A percentile compares a stretch with the other conserved stretches of the same genome.
These are phyloP conservation scores for Discostella stelligeroides DNA, from an alignment of 108 stramenopile species.

Conservation along the genomic window DNA sequence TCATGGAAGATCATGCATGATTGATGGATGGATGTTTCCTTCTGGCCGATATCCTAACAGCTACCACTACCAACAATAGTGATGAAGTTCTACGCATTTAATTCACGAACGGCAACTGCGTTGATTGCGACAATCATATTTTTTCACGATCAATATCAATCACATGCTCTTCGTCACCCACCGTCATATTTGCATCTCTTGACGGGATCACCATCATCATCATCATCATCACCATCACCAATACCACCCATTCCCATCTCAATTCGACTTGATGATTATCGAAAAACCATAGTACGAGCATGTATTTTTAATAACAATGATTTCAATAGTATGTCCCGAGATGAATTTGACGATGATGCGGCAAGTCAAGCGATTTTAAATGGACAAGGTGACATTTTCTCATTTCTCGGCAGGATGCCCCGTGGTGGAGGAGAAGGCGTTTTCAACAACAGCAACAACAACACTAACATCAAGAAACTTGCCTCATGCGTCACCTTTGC, in stretches of 20 bases:
- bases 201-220: neutral
- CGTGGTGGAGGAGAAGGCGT: neutral
- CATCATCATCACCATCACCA: neutral
- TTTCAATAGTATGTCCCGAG: neutral
- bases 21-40: neutral
- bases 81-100: no score
- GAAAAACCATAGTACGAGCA: neutral
- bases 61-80: no score
- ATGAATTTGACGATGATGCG: constrained; percentile 15
- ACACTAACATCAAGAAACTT: neutral
- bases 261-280: no score
- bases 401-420: neutral
- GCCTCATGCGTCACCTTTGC: neutral
- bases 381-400: constrained; percentile 6
- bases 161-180: neutral
- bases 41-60: no score
- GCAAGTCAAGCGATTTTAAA: constrained; percentile 15
- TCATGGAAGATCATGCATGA: neutral
- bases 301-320: no score
- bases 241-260: neutral
- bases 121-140: neutral
- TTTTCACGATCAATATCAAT: neutral
- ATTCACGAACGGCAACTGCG: neutral
- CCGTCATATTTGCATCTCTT: neutral
- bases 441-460: neutral